Evolutionary conservation across 225 moss, liverwort and hornwort species (phyloP).

Genomic region (Polytrichum commune): DNA sequence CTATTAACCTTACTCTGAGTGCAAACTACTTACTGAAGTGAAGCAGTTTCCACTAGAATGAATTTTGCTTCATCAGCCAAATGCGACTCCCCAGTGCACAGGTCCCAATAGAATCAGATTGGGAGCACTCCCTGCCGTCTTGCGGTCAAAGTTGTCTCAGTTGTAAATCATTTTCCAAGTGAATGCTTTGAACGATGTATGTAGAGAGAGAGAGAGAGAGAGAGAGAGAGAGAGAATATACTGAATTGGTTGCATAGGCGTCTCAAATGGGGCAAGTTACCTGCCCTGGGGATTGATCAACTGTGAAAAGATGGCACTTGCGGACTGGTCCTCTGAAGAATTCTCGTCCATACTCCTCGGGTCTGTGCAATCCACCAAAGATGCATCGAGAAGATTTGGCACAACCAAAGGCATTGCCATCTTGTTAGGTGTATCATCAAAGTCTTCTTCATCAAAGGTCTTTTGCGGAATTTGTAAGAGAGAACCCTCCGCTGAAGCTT

Average conservation of each 20-base stretch:
- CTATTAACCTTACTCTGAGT: no score
- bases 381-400: slow-evolving; percentile 47
- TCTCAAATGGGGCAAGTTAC: slow-evolving; percentile 25
- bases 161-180: background rate
- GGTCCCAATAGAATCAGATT: background rate
- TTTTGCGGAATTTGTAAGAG: slow-evolving; percentile 31
- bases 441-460: slow-evolving; percentile 26
- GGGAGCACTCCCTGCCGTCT: background rate
- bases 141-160: background rate
- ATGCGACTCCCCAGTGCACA: background rate
- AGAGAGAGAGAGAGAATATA: background rate
- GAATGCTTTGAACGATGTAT: background rate
- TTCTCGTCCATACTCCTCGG: slow-evolving; percentile 65
- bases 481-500: slow-evolving; percentile 36
- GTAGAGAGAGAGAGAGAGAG: background rate
- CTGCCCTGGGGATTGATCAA: slow-evolving; percentile 97
- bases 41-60: background rate
- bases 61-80: background rate
- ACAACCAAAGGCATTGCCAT: slow-evolving; percentile 41
- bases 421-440: slow-evolving; percentile 49
- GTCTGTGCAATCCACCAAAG: slow-evolving; percentile 48
- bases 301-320: slow-evolving; percentile 94
- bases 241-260: background rate
- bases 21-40: background rate
- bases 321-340: slow-evolving; percentile 75